Evolutionary conservation across 139 green algal species (phyloP), one percentile per base, ranked within the genome.

Genomic region (Ettlia oleoabundans): DNA sequence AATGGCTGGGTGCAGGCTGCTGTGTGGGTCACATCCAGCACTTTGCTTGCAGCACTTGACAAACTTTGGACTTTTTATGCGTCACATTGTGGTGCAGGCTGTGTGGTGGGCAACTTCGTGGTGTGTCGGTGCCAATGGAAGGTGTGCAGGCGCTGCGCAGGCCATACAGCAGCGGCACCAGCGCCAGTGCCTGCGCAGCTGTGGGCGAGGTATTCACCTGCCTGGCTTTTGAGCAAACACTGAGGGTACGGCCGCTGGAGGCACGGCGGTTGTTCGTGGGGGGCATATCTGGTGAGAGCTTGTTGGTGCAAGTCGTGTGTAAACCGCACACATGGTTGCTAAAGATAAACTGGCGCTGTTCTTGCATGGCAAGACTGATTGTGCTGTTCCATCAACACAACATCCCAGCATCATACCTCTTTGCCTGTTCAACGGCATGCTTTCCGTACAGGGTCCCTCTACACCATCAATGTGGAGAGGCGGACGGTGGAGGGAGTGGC

Each of bases 151-250:
- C 76, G 4, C 28, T 43, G 42, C 76, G 63, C 32, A 35, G 42
- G 26, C 63, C 76, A 30, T 82, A 82, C 42, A 75, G 62, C 76
- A 75, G 76, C 42, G 76, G 76, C 76, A 82, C 76, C 32, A 41
- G 74, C 42, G 76, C 76, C 30, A 19, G 7, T 41, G 35, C 76
- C 21, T 9, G n/a, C 21, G n/a, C 6, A 8, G 42, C n/a, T 3
- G 76, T 65, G 2, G 76, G 76, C 51, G 94, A 95, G 77, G 90
- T 94, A 35, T 97, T 96, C 88, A 96, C 93, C 0, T 90, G 93
- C 87, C 91, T 97, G 63, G 93, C 91, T 24, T 96, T 92, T 78
- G 91, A 97, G 87, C 79, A 66, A 10, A 81, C 75, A 13, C 75
- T 79, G 41, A 74, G 62, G n/a, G 75, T 87, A 24, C 47, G 80